Percentiles rank a stretch among this genome's conserved stretches.
These are phyloP conservation scores for Cadophora gregata DNA, from an alignment of 2,329 filamentous ascomycete species.

Conservation along the genomic window DNA sequence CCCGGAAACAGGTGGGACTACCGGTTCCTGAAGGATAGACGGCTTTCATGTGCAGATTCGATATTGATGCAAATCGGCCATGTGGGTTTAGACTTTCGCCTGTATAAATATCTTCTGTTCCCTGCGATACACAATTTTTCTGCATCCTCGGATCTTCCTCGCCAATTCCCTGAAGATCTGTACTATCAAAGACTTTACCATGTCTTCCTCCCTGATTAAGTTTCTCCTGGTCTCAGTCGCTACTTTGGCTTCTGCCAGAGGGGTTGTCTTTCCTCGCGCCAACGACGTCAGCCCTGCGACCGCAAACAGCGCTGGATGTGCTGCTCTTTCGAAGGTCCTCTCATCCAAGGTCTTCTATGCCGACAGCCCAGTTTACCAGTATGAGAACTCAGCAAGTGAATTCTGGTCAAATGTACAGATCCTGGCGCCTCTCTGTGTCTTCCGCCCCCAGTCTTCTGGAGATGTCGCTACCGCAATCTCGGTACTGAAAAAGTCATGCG, in stretches of 20 bases:
- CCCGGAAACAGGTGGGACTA: not conserved
- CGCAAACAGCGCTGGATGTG: not conserved
- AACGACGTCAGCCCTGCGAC: not conserved
- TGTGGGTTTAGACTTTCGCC: not conserved
- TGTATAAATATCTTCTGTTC: not conserved
- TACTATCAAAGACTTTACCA: not conserved
- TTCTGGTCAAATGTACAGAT: constrained; percentile 19
- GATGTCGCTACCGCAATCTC: constrained; percentile 5
- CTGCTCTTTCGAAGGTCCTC: not conserved
- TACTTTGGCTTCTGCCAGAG: not conserved
- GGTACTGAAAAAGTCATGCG: not conserved
- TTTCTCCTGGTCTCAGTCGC: not conserved
- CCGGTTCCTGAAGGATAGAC: not conserved
- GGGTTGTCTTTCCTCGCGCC: not conserved
- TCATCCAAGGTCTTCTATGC: constrained; percentile 5
- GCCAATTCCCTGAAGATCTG: constrained; percentile 1
- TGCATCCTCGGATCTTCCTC: constrained; percentile 4
- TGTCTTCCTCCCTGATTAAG: not conserved
- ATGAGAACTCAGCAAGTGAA: constrained; percentile 14
- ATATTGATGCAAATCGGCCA: not conserved
- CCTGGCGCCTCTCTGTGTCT: constrained; percentile 6
- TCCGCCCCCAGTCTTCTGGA: constrained; percentile 5
- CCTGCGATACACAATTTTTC: not conserved
- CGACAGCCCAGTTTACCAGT: constrained; percentile 7
- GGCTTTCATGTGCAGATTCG: not conserved